Evolutionary conservation across 1,139 yeast species (phyloP), one percentile per base, ranked within the genome.

Genomic region (Candida glucosophila): DNA sequence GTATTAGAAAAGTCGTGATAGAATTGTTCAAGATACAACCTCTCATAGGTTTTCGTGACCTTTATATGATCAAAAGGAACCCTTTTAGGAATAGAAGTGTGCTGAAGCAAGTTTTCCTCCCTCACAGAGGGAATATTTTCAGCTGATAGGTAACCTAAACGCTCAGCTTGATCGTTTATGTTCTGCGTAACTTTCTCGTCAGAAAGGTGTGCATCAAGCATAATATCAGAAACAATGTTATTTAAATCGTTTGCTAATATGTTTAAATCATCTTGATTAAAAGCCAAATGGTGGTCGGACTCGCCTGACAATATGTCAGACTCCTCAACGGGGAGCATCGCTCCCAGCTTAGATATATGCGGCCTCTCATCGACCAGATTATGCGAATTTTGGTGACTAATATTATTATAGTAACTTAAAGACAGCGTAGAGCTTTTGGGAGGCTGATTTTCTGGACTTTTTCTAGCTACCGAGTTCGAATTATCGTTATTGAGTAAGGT

Each of bases 1-100:
- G 76, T 56, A 25, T 56, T 60, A 20, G 78, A 59, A 41, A 76
- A 78, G 22, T 74, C 77, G 36, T 67, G 43, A 39, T 71, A 77
- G 40, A 77, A 80, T 16, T 61, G 65, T 25, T 64, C 62, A 19
- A 79, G 44, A 37, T 77, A 79, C 23, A 55, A 43, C 33, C 60
- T 52, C 31, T 63, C 68, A 28, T 65, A 72, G 1, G 52, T 49
- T 6, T 50, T 51, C 6, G 49, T 47, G 6, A 68, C 43, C 13
- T 52, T 46, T 29, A 73, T 62, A 25, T 39, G 53, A 24, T 52
- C 54, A 11, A 58, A 35, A 1, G 61, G 65, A 18, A 56, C 40
- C 28, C 53, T 52, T 25, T 49, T 37, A 1, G 61, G 58, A 9
- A 58, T 37, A 12, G 12, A 20, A 5, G 12, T 16, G 8, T 16